These are phyloP conservation scores for Talaromyces sp. DNA, from an alignment of 2,329 filamentous ascomycete genomes.

Conservation along the genomic window DNA sequence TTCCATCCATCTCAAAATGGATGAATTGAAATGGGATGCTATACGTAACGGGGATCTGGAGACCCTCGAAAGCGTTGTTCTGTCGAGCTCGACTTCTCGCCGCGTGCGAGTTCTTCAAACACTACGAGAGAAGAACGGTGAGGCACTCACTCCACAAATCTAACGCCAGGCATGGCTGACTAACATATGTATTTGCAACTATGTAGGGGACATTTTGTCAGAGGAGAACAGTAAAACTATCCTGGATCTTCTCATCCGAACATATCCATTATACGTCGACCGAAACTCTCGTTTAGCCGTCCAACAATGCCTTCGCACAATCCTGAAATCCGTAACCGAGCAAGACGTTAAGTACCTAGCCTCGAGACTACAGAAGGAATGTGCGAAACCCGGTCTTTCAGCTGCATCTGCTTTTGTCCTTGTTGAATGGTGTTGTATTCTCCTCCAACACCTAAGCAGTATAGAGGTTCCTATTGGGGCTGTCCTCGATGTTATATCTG, in stretches of 20 bases:
- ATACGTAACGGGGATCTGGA: conserved; percentile 39
- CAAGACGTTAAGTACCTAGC: conserved; percentile 54
- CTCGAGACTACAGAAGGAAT: conserved; percentile 63
- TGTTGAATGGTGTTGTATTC: conserved; percentile 78
- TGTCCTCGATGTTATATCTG: conserved; percentile 57
- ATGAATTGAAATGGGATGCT: conserved; percentile 42
- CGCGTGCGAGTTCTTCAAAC: conserved; percentile 39
- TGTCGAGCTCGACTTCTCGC: conserved; percentile 40
- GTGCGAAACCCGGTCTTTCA: conserved; percentile 70
- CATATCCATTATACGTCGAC: conserved; percentile 82
- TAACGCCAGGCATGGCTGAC: conserved; percentile 11
- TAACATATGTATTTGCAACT: conserved; percentile 16
- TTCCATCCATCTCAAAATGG: conserved; percentile 34
- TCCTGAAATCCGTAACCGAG: conserved; percentile 59
- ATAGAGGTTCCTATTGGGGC: conserved; percentile 61
- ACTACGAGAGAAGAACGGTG: conserved; percentile 43
- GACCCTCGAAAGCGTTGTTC: conserved; percentile 35
- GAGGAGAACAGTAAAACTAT: conserved; percentile 41
- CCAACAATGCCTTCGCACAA: conserved; percentile 68
- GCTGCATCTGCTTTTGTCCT: conserved; percentile 78
- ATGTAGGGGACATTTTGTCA: conserved; percentile 30
- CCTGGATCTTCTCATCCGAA: conserved; percentile 73
- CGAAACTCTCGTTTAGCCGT: conserved; percentile 76
- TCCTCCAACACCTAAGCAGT: conserved; percentile 66
- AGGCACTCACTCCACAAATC: neutral